phyloP scores from a whole-genome alignment of 192 early-diverging fungal genomes.

The Entomortierella lignicola region DNA sequence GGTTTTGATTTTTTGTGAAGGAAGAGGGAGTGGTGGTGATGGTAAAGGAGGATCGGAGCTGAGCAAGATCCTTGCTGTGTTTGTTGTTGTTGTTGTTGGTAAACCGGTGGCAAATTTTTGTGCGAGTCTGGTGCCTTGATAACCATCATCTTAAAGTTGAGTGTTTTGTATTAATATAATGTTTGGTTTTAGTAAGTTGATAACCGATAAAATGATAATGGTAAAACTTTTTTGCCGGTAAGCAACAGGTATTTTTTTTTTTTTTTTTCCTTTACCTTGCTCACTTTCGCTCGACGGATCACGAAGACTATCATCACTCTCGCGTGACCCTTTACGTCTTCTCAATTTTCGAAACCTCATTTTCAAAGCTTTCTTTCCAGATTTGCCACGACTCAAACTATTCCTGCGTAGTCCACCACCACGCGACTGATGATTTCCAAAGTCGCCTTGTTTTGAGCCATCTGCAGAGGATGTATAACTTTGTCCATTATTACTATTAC shows the following conservation, averaged over 20 bases:
- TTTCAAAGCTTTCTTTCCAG: neutral
- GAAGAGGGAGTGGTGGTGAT: neutral
- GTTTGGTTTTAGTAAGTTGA: no score
- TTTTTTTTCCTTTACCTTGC: neutral
- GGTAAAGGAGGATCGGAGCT: neutral
- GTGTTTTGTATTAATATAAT: no score
- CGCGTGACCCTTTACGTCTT: neutral
- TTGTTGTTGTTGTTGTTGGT: neutral
- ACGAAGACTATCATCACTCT: neutral
- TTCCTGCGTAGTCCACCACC: neutral
- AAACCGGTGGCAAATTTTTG: neutral
- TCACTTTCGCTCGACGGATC: neutral
- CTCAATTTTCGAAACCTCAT: neutral
- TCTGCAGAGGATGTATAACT: no score
- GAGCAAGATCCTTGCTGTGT: no score
- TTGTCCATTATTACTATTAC: no score
- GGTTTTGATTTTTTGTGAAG: constrained; percentile 3
- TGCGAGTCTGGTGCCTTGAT: neutral
- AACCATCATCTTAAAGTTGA: neutral
- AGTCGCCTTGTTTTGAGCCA: no score
- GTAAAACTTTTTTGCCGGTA: neutral
- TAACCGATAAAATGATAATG: no score
- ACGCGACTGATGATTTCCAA: neutral
- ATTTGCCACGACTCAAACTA: neutral
- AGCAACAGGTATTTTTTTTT: neutral